phyloP scores from a whole-genome alignment of 768 basidiomycete species.

The Kwoniella europaea region DNA sequence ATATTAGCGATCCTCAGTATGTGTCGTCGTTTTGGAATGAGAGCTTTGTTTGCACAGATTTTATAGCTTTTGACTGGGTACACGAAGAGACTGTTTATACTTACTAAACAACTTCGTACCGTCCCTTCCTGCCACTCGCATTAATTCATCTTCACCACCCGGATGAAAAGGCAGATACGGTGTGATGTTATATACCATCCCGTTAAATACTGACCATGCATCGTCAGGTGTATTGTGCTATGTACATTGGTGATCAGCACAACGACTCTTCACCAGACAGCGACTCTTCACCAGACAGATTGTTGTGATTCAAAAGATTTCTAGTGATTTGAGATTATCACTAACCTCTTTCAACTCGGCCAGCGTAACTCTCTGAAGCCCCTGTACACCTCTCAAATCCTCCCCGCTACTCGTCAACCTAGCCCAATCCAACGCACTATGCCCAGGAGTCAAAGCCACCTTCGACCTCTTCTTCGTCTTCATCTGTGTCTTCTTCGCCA shows the following conservation, averaged over 20 bases:
- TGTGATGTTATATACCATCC: conserved; percentile 96
- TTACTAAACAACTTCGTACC: conserved; percentile 92
- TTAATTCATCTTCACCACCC: conserved; percentile 89
- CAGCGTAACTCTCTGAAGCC: conserved; percentile 35
- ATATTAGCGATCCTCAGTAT: background rate
- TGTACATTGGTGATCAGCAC: background rate
- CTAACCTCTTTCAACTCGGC: conserved; percentile 44
- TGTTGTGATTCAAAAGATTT: background rate
- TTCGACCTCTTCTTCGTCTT: conserved; percentile 65
- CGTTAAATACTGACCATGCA: conserved; percentile 89
- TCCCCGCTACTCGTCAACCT: conserved; percentile 77
- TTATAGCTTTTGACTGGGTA: background rate
- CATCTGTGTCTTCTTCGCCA: background rate
- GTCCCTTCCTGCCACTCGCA: conserved; percentile 93
- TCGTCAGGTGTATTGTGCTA: conserved; percentile 81
- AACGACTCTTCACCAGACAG: background rate
- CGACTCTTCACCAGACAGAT: background rate
- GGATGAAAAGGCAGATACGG: conserved; percentile 90
- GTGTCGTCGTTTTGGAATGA: background rate
- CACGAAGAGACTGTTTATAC: conserved; percentile 45
- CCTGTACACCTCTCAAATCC: conserved; percentile 71
- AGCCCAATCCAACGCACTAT: conserved; percentile 93
- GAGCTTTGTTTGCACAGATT: too few relatives aligned
- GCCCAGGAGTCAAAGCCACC: conserved; percentile 88
- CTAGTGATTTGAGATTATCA: background rate